phyloP scores from a whole-genome alignment of 1,139 yeast genomes.

The Blastobotrys persicus region DNA sequence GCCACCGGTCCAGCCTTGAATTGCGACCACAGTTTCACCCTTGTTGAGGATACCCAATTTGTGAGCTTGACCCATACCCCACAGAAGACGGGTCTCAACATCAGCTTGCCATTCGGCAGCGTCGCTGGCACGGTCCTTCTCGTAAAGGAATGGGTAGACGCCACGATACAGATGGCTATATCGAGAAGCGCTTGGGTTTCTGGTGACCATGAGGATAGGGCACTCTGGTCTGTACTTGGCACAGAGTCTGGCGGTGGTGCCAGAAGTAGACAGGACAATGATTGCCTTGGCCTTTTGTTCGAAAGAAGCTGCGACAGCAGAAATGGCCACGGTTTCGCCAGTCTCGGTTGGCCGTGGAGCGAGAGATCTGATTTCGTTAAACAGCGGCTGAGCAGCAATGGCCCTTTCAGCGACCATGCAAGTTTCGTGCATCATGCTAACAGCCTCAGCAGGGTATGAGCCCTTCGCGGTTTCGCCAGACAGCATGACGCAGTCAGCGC shows the following conservation, averaged over 20 bases:
- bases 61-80: conserved; percentile 90
- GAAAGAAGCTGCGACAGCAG: conserved; percentile 93
- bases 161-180: conserved; percentile 96
- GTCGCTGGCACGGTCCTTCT: conserved; percentile 55
- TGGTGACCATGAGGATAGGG: conserved; percentile 97
- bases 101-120: conserved; percentile 86
- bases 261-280: conserved; percentile 91
- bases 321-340: conserved; percentile 94
- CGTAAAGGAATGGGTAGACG: conserved; percentile 93
- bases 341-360: conserved; percentile 89
- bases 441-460: conserved; percentile 95
- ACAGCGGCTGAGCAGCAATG: conserved; percentile 81
- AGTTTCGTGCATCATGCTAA: conserved; percentile 98
- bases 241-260: conserved; percentile 91
- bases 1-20: conserved; percentile 99
- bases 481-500: conserved; percentile 99
- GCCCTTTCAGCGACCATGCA: conserved; percentile 96
- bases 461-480: conserved; percentile 99
- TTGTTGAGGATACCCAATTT: conserved; percentile 78
- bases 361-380: conserved; percentile 83
- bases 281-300: conserved; percentile 98
- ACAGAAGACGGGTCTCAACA: conserved; percentile 90
- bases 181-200: conserved; percentile 91
- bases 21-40: conserved; percentile 90
- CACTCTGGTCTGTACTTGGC: conserved; percentile 97